Evolutionary conservation across 345 rosid genomes (phyloP).

Genomic region (Gossypium arboreum): DNA sequence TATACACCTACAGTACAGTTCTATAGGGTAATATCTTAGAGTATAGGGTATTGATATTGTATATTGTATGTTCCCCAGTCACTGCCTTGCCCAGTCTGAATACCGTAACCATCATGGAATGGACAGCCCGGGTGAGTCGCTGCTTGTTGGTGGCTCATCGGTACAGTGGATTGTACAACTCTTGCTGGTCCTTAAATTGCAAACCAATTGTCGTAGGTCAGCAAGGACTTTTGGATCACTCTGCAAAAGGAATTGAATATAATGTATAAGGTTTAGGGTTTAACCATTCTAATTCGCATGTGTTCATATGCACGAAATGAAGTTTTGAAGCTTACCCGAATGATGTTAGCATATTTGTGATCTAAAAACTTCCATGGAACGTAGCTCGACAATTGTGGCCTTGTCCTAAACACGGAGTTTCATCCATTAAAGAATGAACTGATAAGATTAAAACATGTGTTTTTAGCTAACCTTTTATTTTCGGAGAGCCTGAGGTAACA

Average conservation of each 20-base stretch:
- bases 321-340: slow-evolving; percentile 25
- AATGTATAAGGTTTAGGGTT: too few species aligned
- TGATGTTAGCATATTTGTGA: slow-evolving; percentile 8
- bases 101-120: not conserved
- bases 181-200: slow-evolving; percentile 11
- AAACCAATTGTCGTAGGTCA: slow-evolving; percentile 4
- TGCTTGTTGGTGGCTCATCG: not conserved
- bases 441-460: not conserved
- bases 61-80: not conserved
- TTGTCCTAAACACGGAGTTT: slow-evolving; percentile 21
- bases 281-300: too few species aligned
- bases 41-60: not conserved
- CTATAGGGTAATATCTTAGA: not conserved
- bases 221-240: slow-evolving; percentile 9
- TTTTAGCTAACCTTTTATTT: slow-evolving; percentile 35
- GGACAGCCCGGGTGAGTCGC: not conserved
- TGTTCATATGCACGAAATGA: not conserved
- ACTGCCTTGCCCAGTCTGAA: not conserved
- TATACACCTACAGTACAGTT: not conserved
- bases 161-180: not conserved
- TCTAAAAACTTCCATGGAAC: slow-evolving; percentile 23
- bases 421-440: not conserved
- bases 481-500: slow-evolving; percentile 50
- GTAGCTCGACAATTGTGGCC: slow-evolving; percentile 9
- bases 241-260: slow-evolving; percentile 14